A percentile compares a stretch with the other conserved stretches of the same genome.
Conservation (phyloP, 331 rosid species). For the Cydonia oblonga region DNA sequence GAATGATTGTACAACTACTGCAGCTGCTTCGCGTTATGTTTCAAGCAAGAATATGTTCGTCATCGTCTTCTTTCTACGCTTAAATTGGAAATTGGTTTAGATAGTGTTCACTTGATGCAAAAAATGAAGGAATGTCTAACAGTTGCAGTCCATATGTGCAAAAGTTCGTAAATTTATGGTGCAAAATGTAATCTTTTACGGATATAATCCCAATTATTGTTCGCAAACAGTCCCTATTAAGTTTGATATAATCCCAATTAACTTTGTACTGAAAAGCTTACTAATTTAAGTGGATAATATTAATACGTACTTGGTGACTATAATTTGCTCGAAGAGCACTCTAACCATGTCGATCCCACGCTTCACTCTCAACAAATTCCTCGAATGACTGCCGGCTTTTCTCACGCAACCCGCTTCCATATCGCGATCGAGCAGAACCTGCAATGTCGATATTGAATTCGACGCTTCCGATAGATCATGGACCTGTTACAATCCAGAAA, state of each 20-base stretch:
- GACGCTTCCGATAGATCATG: slow-evolving; percentile 68
- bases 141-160: background rate
- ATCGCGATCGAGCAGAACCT: slow-evolving; percentile 59
- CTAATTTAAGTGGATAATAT: background rate
- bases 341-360: slow-evolving; percentile 94
- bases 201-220: too few species aligned
- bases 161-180: background rate
- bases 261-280: background rate
- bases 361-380: slow-evolving; percentile 82
- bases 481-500: slow-evolving; percentile 35
- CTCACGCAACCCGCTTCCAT: slow-evolving; percentile 39
- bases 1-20: background rate
- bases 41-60: too few species aligned
- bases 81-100: too few species aligned
- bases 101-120: too few species aligned
- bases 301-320: slow-evolving; percentile 52
- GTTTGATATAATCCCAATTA: background rate
- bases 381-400: slow-evolving; percentile 66
- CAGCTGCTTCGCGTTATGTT: too few species aligned
- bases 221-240: background rate
- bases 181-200: too few species aligned
- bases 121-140: too few species aligned
- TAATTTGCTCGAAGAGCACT: slow-evolving; percentile 67
- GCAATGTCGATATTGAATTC: slow-evolving; percentile 46
- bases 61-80: too few species aligned